Conservation (phyloP, 768 basidiomycete species). For the Lactarius quietus region DNA sequence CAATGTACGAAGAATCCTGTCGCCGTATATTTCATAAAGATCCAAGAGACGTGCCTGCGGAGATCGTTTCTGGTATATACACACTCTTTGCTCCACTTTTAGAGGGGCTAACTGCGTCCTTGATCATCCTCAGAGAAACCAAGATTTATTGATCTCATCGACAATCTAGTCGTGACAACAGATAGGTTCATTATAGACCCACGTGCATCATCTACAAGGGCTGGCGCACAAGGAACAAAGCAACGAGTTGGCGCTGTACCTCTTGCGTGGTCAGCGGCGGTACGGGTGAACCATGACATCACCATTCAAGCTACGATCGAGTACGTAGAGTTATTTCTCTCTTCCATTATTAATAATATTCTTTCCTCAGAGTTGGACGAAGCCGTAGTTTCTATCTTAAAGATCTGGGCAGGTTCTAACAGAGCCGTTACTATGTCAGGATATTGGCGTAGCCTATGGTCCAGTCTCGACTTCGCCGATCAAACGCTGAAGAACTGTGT, state of each 20-base stretch:
- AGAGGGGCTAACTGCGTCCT: no score
- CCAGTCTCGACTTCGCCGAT: not conserved
- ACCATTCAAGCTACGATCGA: not conserved
- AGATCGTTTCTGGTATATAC: slow-evolving; percentile 5
- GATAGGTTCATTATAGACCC: not conserved
- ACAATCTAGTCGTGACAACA: slow-evolving; percentile 1
- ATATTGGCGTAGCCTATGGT: slow-evolving; percentile 4
- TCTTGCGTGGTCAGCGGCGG: not conserved
- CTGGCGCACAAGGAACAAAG: not conserved
- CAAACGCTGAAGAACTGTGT: not conserved
- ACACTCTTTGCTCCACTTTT: not conserved
- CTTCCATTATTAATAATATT: not conserved
- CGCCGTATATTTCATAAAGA: not conserved
- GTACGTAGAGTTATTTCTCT: not conserved
- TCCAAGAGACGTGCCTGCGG: slow-evolving; percentile 1
- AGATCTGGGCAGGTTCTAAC: not conserved
- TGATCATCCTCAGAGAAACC: not conserved
- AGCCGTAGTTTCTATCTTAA: not conserved
- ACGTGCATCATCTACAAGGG: not conserved
- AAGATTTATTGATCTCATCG: no score
- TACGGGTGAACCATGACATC: not conserved
- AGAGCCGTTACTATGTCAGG: not conserved
- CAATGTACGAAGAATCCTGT: not conserved
- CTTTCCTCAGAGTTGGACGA: not conserved
- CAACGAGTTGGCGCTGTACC: no score